Evolutionary conservation across 2,329 filamentous ascomycete species (phyloP), one percentile per base, ranked within the genome.

Genomic region (Plectosphaerella sp.): DNA sequence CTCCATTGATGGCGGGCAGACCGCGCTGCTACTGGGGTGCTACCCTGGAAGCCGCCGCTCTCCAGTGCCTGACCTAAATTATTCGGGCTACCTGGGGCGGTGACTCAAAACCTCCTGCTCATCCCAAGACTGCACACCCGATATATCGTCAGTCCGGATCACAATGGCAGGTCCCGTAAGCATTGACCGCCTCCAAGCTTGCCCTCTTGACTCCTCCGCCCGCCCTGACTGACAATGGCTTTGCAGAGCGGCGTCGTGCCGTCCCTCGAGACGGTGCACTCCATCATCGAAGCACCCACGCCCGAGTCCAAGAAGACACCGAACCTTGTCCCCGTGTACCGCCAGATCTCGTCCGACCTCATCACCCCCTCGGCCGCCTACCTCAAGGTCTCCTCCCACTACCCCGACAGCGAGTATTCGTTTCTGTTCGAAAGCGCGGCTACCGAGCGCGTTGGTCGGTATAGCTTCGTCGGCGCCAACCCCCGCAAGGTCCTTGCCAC

Each of bases 341-440:
- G 88, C 24, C 89, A 92, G 58, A 91, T 96, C 61, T 85, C 91
- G 6, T 93, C 93, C 61, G 93, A 97, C 70, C 86, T 97, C 60
- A 81, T 97, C 68, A 99, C 93, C 1, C 94, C 94, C 3, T 93
- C 91, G n/a, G 83, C 89, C 57, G 93, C 95, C 61, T 99, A 97
- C 71, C 81, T 99, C 59, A 97, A 97, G 72, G 80, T 97, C 60
- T 87, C 89, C 36, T 80, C 85, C 56, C 85, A 87, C 78, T 88
- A 81, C 28, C 75, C 80, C 59, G 62, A 68, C 42, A 89, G 88
- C 47, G 86, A 89, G 60, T 85, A 90, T 63, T 97, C 93, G 4
- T 97, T 97, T 68, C 83, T 99, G 47, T 96, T 96, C 70, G 94
- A 99, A 73, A 96, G 91, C 63, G 94, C 93, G 24, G 91, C 92